These are phyloP conservation scores for Tylopilus plumbeoviolaceoides DNA, from an alignment of 768 basidiomycete genomes.

Conservation along the genomic window DNA sequence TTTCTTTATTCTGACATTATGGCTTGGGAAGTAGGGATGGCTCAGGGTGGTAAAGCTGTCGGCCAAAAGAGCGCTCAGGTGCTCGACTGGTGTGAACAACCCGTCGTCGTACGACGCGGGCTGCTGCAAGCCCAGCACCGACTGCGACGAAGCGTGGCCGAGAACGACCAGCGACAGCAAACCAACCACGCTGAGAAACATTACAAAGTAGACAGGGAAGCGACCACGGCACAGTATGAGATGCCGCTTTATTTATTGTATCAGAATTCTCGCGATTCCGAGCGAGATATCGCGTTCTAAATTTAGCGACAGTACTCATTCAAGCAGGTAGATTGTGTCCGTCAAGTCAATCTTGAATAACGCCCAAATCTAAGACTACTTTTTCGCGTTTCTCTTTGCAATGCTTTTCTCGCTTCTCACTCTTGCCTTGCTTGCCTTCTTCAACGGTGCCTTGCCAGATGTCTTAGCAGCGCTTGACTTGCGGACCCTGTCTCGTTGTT, in stretches of 20 bases:
- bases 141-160: slow-evolving; percentile 18
- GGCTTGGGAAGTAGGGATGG: slow-evolving; percentile 43
- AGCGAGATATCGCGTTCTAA: no score
- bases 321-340: no score
- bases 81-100: slow-evolving; percentile 33
- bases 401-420: slow-evolving; percentile 52
- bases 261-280: no score
- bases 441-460: slow-evolving; percentile 7
- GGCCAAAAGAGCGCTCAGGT: slow-evolving; percentile 26
- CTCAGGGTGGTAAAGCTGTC: slow-evolving; percentile 35
- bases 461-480: slow-evolving; percentile 34
- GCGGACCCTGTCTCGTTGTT: slow-evolving; percentile 46
- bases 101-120: slow-evolving; percentile 25
- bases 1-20: slow-evolving; percentile 41
- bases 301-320: no score
- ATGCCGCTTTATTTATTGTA: no score
- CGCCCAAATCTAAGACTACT: slow-evolving; percentile 28
- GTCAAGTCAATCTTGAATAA: no score
- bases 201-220: background rate
- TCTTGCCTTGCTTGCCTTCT: slow-evolving; percentile 39
- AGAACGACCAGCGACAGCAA: slow-evolving; percentile 17
- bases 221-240: no score
- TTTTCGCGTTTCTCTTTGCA: slow-evolving; percentile 56
- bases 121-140: slow-evolving; percentile 12
- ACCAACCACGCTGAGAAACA: slow-evolving; percentile 12